A percentile compares a stretch with the other conserved stretches of the same genome.
Conservation (phyloP, 768 basidiomycete genomes). For the Psilocybe cyanescens region DNA sequence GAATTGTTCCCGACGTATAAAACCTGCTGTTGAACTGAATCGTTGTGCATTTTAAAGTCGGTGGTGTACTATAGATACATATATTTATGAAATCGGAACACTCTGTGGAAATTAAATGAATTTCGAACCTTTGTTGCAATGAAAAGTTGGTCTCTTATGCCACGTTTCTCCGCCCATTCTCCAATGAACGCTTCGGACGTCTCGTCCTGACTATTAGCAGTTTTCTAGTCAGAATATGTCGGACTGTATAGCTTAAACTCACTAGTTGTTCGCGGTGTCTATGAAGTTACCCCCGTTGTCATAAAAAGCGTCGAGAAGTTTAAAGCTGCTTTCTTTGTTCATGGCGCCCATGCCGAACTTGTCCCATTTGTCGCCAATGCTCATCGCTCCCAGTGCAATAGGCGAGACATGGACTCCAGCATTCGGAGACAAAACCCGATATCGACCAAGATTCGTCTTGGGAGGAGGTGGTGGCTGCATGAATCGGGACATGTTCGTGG, state of each 20-base stretch:
- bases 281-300: constrained; percentile 49
- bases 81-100: not conserved
- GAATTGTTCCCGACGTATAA: constrained; percentile 50
- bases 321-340: constrained; percentile 45
- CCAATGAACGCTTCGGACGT: constrained; percentile 56
- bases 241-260: constrained; percentile 7
- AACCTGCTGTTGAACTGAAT: constrained; percentile 29
- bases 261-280: constrained; percentile 53
- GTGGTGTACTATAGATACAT: constrained; percentile 29
- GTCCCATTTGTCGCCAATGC: constrained; percentile 44
- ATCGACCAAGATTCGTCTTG: constrained; percentile 36
- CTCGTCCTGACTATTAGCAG: constrained; percentile 48
- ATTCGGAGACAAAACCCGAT: constrained; percentile 36
- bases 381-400: constrained; percentile 45
- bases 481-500: constrained; percentile 14
- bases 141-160: constrained; percentile 51
- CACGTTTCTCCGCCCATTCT: constrained; percentile 53
- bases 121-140: constrained; percentile 46
- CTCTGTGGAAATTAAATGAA: not conserved
- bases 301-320: constrained; percentile 39
- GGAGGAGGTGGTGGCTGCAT: constrained; percentile 26
- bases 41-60: constrained; percentile 32
- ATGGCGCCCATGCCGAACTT: constrained; percentile 36
- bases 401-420: constrained; percentile 49
- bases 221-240: not conserved